Base-by-base conservation (phyloP, 2,329 filamentous ascomycete species). In the Paraphoma sp. region DNA sequence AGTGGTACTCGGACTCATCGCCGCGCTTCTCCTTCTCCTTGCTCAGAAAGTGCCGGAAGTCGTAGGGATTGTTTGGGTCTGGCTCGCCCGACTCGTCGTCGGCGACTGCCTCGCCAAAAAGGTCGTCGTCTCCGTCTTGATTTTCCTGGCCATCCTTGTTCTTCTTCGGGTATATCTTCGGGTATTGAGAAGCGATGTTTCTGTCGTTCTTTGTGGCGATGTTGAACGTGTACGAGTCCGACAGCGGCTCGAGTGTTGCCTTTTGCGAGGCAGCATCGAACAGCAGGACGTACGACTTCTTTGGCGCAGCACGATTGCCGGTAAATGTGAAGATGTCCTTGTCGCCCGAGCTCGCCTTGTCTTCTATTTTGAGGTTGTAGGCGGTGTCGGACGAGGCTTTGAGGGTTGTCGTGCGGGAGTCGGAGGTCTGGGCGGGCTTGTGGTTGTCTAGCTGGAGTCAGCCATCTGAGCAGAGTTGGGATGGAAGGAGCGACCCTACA, bases 171-270 rank as follows among this genome's bases (percentile, higher is more conserved):
- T 69, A 78, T 81, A 95, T 82, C 57, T 91, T 91, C 9, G 87
- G 82, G 70, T 91, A 88, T 69, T 89, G 83, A 48, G 86, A 83
- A 46, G 86, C 83, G 41, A 96, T 81, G 67, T 84, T 86, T 30
- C 85, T 84, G 51, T 83, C 77, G 63, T 91, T 86, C 46, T 85
- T 2, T 89, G 91, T 12, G 87, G 87, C 53, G 84, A 97, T 79
- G 75, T 97, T 97, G 89, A 97, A 93, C 69, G 92, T 89, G 77
- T 96, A 90, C 40, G 88, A 88, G n/a, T 88, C 89, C 71, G 92
- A 87, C 52, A 97, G 81, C 49, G 87, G 87, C 79, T 97, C 92
- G 52, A 97, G 83, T 29, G 95, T 87, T 64, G 95, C 95, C 53
- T 85, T 89, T 69, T 94, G 87, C 50, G 86, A 87, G 16, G 83